A percentile compares a stretch with the other conserved stretches of the same genome.
Evolutionary conservation across 805 yeast genomes (phyloP).

Genomic region (Saccharomycopsis lassenensis): DNA sequence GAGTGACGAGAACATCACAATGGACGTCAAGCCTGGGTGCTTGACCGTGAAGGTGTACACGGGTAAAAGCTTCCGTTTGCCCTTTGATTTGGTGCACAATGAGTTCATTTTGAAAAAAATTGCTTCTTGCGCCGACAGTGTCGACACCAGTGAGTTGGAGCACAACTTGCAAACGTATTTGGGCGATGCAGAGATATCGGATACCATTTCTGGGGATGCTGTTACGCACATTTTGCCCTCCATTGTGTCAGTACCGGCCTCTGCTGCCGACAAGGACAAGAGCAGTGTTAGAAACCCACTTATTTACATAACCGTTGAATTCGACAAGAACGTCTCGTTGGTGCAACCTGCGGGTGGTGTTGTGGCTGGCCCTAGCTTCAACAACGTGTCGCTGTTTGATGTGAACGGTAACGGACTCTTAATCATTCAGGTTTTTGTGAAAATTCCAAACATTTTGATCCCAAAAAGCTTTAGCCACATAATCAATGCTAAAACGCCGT

Average conservation of each 20-base stretch:
- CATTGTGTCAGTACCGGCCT: constrained; percentile 31
- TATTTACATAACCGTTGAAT: constrained; percentile 80
- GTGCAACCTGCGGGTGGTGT: constrained; percentile 83
- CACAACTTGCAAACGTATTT: constrained; percentile 25
- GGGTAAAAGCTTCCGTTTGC: constrained; percentile 57
- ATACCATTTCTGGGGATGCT: constrained; percentile 6
- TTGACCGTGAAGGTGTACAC: constrained; percentile 69
- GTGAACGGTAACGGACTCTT: constrained; percentile 60
- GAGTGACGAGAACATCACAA: constrained; percentile 5
- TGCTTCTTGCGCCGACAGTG: constrained; percentile 42
- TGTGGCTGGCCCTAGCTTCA: constrained; percentile 69
- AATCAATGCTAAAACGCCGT: constrained; percentile 22
- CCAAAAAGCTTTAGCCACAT: constrained; percentile 28
- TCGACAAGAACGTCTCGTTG: constrained; percentile 86
- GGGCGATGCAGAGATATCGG: constrained; percentile 4
- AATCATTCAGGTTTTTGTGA: constrained; percentile 66
- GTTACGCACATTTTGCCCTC: constrained; percentile 32
- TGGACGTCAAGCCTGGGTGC: constrained; percentile 16
- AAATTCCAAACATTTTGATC: constrained; percentile 57
- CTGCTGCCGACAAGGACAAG: constrained; percentile 6
- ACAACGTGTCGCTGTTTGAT: constrained; percentile 85
- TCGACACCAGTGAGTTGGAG: constrained; percentile 24
- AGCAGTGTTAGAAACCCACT: constrained; percentile 44
- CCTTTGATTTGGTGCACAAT: constrained; percentile 58
- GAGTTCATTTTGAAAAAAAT: constrained; percentile 53